Percentiles rank a stretch among this genome's conserved stretches.
Evolutionary conservation across 179 eudicot genomes (phyloP).

Genomic region (Beta macrorhiza): DNA sequence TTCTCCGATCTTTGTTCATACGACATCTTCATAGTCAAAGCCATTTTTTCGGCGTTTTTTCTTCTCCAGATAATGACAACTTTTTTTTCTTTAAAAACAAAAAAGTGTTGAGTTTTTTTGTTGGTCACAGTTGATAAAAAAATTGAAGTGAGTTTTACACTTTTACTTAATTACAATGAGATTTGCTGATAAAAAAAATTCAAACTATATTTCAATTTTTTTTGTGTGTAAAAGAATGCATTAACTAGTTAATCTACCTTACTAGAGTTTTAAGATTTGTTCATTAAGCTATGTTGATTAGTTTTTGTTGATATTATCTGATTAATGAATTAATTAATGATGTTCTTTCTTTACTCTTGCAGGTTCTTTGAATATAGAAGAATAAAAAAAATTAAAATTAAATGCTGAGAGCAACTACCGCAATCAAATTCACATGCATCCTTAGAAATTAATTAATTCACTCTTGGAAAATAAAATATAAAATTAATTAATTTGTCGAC

Average conservation of each 20-base stretch:
- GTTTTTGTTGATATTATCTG: not conserved
- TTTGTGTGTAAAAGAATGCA: too few relatives aligned
- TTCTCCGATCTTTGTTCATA: not conserved
- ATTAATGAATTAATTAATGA: not conserved
- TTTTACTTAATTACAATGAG: too few relatives aligned
- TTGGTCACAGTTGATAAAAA: not conserved
- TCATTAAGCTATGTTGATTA: not conserved
- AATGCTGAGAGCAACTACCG: slow-evolving; percentile 12
- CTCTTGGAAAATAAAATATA: too few relatives aligned
- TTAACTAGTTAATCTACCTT: not conserved
- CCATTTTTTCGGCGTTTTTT: not conserved
- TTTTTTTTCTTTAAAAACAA: too few relatives aligned
- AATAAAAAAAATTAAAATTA: not conserved
- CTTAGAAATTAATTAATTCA: not conserved
- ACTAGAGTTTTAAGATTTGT: not conserved
- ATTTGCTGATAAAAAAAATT: too few relatives aligned
- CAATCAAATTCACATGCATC: slow-evolving; percentile 19
- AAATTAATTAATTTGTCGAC: not conserved
- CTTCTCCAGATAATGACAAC: not conserved
- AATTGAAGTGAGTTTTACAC: not conserved
- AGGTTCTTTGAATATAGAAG: slow-evolving; percentile 1
- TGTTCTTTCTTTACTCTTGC: not conserved
- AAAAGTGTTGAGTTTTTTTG: too few relatives aligned
- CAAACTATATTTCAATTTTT: too few relatives aligned
- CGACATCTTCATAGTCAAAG: not conserved